These are phyloP conservation scores for Coffea canephora DNA, from an alignment of 257 asterid genomes.

Conservation along the genomic window DNA sequence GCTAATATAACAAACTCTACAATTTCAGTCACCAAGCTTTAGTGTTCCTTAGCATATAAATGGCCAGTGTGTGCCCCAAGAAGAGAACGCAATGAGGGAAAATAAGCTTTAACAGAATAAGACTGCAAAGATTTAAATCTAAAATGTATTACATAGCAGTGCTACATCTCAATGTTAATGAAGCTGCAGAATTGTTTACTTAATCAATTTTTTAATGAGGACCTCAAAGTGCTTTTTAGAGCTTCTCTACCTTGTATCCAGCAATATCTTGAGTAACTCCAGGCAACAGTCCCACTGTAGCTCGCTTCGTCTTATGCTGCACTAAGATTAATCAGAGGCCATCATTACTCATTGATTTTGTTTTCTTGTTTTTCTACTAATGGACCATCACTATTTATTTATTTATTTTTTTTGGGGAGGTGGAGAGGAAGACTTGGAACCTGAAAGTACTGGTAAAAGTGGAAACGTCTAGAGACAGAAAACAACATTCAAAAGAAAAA, in stretches of 20 bases:
- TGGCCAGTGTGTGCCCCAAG: too few species aligned
- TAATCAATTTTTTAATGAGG: too few species aligned
- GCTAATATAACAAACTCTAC: background rate
- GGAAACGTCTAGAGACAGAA: background rate
- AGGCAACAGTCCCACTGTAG: constrained; percentile 92
- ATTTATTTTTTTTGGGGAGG: too few species aligned
- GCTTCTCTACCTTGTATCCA: constrained; percentile 69
- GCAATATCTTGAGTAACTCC: constrained; percentile 99
- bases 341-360: constrained; percentile 22
- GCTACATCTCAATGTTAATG: background rate
- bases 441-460: background rate
- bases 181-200: background rate
- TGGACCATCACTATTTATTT: background rate
- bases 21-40: too few species aligned
- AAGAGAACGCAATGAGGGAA: too few species aligned
- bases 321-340: constrained; percentile 49
- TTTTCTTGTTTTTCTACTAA: background rate
- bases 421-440: background rate
- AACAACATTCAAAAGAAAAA: constrained; percentile 10
- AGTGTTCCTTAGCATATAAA: too few species aligned
- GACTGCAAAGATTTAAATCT: too few species aligned
- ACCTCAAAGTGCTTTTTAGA: background rate
- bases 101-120: too few species aligned
- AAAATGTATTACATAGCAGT: too few species aligned
- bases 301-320: constrained; percentile 84